Percentiles rank a stretch among this genome's conserved stretches.
Conservation (phyloP, 2,329 filamentous ascomycete species). For the Teratosphaeria viscida region DNA sequence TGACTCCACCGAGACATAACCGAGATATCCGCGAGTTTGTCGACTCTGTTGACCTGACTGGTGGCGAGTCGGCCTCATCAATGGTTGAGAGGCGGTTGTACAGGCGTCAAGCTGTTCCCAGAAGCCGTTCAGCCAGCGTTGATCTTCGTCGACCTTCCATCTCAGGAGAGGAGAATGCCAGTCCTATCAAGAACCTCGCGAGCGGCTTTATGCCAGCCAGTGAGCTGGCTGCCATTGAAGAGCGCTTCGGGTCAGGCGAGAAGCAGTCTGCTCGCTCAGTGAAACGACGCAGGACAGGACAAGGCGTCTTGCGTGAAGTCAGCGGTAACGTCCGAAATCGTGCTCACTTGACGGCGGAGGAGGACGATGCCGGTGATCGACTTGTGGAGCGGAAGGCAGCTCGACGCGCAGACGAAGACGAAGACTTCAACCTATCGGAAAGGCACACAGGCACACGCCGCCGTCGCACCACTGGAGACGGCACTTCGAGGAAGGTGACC, state of each 20-base stretch:
- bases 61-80: not conserved
- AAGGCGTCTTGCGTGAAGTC: constrained; percentile 14
- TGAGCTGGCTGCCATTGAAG: constrained; percentile 11
- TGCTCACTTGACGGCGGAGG: not conserved
- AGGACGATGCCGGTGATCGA: not conserved
- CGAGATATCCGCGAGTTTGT: constrained; percentile 24
- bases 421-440: constrained; percentile 7
- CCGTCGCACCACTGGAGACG: constrained; percentile 11
- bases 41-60: constrained; percentile 6
- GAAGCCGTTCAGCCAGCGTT: not conserved
- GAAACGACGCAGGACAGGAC: constrained; percentile 18
- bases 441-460: constrained; percentile 7
- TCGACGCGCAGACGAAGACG: constrained; percentile 2
- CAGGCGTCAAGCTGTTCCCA: not conserved
- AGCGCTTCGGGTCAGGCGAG: constrained; percentile 1
- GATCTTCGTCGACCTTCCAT: not conserved
- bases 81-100: constrained; percentile 10
- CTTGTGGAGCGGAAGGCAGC: not conserved
- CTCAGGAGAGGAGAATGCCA: constrained; percentile 5
- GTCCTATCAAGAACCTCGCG: constrained; percentile 1
- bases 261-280: constrained; percentile 3
- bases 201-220: constrained; percentile 21
- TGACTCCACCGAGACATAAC: constrained; percentile 18
- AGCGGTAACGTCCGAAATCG: constrained; percentile 11
- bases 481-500: constrained; percentile 10